These are phyloP conservation scores for Hevea brasiliensis DNA, from an alignment of 345 rosid genomes.

Conservation along the genomic window DNA sequence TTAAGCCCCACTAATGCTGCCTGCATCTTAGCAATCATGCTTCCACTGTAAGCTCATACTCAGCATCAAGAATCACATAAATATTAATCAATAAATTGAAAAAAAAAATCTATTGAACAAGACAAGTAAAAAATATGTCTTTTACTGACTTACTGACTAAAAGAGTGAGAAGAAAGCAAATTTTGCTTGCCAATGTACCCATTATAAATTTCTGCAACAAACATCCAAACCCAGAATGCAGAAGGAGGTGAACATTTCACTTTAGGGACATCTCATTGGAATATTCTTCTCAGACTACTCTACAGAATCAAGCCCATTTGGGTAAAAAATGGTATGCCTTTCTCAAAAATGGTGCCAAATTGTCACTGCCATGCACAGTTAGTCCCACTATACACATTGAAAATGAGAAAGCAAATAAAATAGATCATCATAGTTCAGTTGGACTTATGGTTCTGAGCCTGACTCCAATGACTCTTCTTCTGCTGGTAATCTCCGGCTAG, in stretches of 20 bases:
- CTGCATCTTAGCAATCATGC: too few species aligned
- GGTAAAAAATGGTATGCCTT: background rate
- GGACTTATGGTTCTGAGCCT: slow-evolving; percentile 28
- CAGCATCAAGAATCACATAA: too few species aligned
- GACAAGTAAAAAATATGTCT: background rate
- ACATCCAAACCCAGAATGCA: background rate
- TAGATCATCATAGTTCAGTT: background rate
- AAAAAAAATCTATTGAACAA: too few species aligned
- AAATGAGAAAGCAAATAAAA: background rate
- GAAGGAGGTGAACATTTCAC: background rate
- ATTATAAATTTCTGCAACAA: background rate
- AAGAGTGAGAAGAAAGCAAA: background rate
- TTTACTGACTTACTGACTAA: background rate
- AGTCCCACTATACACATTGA: slow-evolving; percentile 28
- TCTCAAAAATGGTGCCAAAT: background rate
- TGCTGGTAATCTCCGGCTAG: slow-evolving; percentile 24
- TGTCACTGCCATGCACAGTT: slow-evolving; percentile 20
- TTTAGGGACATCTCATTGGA: background rate
- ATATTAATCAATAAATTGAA: too few species aligned
- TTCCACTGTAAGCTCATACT: too few species aligned
- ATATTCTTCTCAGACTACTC: background rate
- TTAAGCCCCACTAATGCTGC: too few species aligned
- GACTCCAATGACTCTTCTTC: slow-evolving; percentile 43
- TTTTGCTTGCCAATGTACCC: background rate
- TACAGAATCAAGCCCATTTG: background rate